phyloP scores from a whole-genome alignment of 495 filamentous ascomycete species.

The Lophium mytilinum region DNA sequence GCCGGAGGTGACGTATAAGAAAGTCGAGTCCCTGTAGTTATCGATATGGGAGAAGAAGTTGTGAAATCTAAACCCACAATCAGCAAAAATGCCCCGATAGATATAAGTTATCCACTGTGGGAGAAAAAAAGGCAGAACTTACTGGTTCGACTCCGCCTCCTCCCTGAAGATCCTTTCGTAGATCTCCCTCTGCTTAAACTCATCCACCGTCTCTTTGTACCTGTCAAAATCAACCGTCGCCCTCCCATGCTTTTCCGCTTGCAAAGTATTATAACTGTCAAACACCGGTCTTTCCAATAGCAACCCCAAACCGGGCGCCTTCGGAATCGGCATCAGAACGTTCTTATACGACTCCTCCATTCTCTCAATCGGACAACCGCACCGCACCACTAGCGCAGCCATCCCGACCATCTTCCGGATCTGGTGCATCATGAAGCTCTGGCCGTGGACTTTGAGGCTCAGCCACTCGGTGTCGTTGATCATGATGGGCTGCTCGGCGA shows the following conservation, averaged over 20 bases:
- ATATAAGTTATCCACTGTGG: background rate
- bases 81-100: constrained; percentile 1
- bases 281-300: constrained; percentile 88
- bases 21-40: constrained; percentile 60
- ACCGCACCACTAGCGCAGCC: constrained; percentile 73
- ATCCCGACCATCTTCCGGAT: constrained; percentile 98
- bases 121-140: background rate
- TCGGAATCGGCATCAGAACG: constrained; percentile 74
- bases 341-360: constrained; percentile 58
- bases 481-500: constrained; percentile 44
- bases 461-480: constrained; percentile 82
- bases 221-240: constrained; percentile 68
- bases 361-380: constrained; percentile 57
- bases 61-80: constrained; percentile 50
- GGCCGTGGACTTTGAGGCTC: constrained; percentile 88
- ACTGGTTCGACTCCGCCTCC: constrained; percentile 56
- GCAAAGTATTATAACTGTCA: constrained; percentile 64
- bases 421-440: constrained; percentile 99
- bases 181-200: constrained; percentile 89
- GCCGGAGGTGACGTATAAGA: constrained; percentile 60
- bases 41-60: constrained; percentile 80
- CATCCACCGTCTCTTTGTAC: constrained; percentile 66
- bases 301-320: constrained; percentile 81
- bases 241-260: constrained; percentile 44
- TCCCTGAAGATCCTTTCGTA: constrained; percentile 85